These are phyloP conservation scores for Exophiala sp. DNA, from an alignment of 2,329 filamentous ascomycete species.

Conservation along the genomic window DNA sequence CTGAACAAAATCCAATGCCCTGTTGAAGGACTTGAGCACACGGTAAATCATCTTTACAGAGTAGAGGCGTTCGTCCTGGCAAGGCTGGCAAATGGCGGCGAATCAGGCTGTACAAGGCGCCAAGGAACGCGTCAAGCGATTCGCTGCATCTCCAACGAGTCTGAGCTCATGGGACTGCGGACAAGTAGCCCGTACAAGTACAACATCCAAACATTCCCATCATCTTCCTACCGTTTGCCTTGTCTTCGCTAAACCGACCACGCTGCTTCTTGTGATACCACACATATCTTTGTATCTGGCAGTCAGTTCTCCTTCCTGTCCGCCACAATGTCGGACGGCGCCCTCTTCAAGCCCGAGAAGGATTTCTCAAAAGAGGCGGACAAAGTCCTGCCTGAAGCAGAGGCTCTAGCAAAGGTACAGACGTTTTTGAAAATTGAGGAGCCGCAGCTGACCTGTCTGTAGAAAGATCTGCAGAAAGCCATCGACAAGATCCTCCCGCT, in stretches of 20 bases:
- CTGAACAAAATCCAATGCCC: not conserved
- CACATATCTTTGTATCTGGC: too few relatives aligned
- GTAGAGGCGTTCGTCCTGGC: not conserved
- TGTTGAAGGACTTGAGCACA: too few relatives aligned
- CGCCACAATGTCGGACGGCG: constrained; percentile 69
- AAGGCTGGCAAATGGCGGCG: constrained; percentile 1
- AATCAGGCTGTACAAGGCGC: constrained; percentile 1
- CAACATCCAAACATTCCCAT: not conserved
- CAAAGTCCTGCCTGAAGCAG: constrained; percentile 80
- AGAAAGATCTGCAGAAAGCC: constrained; percentile 69
- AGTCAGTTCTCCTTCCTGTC: constrained; percentile 10
- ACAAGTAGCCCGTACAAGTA: too few relatives aligned
- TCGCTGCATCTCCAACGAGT: constrained; percentile 1
- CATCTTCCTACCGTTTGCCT: too few relatives aligned
- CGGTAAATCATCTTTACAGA: too few relatives aligned
- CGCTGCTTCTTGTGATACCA: too few relatives aligned
- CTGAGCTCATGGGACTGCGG: not conserved
- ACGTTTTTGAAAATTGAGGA: too few relatives aligned
- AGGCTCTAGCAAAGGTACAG: constrained; percentile 75
- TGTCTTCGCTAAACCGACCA: too few relatives aligned
- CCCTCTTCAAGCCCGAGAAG: constrained; percentile 86
- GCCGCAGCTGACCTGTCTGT: constrained; percentile 25
- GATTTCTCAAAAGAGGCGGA: constrained; percentile 97
- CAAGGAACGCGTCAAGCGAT: constrained; percentile 21
- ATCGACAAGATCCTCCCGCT: constrained; percentile 87